Base-by-base conservation (phyloP, 2,329 filamentous ascomycete species). In the Proliferodiscus dingleyae region DNA sequence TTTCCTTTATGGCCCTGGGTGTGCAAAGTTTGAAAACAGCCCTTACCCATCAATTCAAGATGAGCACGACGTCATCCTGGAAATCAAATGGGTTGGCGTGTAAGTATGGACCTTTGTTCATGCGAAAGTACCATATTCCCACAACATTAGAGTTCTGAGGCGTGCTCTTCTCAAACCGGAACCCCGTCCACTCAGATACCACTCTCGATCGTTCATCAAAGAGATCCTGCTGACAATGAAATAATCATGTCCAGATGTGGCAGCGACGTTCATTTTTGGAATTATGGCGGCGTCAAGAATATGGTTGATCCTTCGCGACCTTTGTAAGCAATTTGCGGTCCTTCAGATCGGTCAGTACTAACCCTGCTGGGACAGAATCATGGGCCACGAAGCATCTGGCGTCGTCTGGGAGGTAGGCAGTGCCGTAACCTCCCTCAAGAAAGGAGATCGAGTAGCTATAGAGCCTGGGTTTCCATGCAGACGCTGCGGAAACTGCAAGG, bases 401-500 rank as follows among this genome's bases (percentile, higher is more conserved):
- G 51, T 41, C 2, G 40, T 56, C 15, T 43, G 49, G 15, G 40
- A 40, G 19, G 41, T 54, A 6, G 54, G 53, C 6, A 48, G 49
- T 9, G 28, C 41, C 6, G 52, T 56, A 9, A 51, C 40, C 5
- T 29, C 48, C 11, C 50, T 56, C 45, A 48, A 55, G 29, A 16
- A 43, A 8, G 50, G 71, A 3, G 69, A 74, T 50, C 61, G 66
- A 1, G 70, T 75, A 2, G 70, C 72, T 16, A 69, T 76, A 23
- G 72, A 75, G 49, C 71, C 72, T 3, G 71, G 71, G 2, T 63
- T 71, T 2, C 69, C 71, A 0, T 75, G 72, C 45, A 54, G 64
- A 37, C 48, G 64, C 23, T 75, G 73, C 56, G 60, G 67, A 32
- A 61, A 64, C 44, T 75, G 72, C 53, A 64, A 66, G 4, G 44